These are phyloP conservation scores for Gossypium sturtianum DNA, from an alignment of 345 rosid species.

Conservation along the genomic window DNA sequence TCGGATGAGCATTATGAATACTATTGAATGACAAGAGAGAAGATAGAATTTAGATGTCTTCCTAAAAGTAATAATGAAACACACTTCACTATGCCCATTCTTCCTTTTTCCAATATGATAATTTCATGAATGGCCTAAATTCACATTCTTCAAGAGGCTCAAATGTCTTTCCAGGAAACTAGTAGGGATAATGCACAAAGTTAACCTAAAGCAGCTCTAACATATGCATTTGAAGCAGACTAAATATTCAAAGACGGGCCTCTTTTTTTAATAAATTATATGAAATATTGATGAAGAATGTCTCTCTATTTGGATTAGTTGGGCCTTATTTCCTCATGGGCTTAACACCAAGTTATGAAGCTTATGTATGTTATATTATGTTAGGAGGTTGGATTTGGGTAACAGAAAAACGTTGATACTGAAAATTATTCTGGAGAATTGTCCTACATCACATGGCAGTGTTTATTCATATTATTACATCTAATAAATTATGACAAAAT, in stretches of 20 bases:
- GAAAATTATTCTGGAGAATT: not conserved
- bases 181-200: not conserved
- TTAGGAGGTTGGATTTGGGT: not conserved
- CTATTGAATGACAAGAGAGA: not conserved
- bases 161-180: not conserved
- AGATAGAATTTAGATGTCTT: not conserved
- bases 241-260: not conserved
- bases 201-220: not conserved
- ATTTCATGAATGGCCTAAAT: not conserved
- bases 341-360: not conserved
- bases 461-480: conserved; percentile 2
- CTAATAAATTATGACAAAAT: not conserved
- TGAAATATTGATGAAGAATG: not conserved
- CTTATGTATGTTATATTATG: not conserved
- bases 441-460: not conserved
- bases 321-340: not conserved
- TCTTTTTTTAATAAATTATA: not conserved
- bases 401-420: not conserved
- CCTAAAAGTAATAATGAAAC: conserved; percentile 1
- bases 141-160: not conserved
- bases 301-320: not conserved
- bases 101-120: not conserved
- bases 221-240: not conserved
- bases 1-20: not conserved
- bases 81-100: not conserved